Conservation (phyloP, 805 yeast genomes). For the Nakazawaea siamensis region DNA sequence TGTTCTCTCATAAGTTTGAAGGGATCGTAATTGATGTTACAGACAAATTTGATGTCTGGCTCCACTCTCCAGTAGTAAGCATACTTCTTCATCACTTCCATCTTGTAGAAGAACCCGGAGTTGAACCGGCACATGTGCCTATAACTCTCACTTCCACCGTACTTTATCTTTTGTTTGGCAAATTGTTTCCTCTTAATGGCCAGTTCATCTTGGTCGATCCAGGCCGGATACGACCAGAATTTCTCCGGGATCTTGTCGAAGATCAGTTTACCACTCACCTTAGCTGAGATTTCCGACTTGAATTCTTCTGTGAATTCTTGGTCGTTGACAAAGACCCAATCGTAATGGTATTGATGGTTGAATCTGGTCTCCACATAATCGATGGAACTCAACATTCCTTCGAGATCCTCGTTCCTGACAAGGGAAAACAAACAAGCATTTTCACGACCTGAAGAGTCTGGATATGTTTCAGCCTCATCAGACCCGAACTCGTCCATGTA, state of each 20-base stretch:
- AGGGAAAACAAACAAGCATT: slow-evolving; percentile 53
- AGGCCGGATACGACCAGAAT: slow-evolving; percentile 40
- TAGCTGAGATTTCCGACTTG: slow-evolving; percentile 19
- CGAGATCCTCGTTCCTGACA: slow-evolving; percentile 31
- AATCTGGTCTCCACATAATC: slow-evolving; percentile 27
- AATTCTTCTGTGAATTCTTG: slow-evolving; percentile 33
- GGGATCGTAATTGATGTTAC: slow-evolving; percentile 44
- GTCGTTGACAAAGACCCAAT: slow-evolving; percentile 40
- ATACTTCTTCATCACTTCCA: slow-evolving; percentile 33
- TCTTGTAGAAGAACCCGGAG: slow-evolving; percentile 45
- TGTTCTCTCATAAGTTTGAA: slow-evolving; percentile 40
- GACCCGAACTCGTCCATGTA: too few relatives aligned
- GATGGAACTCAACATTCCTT: slow-evolving; percentile 28
- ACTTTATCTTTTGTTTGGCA: slow-evolving; percentile 29
- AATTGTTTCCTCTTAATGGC: slow-evolving; percentile 18
- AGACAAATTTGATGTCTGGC: slow-evolving; percentile 38
- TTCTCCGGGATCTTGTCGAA: slow-evolving; percentile 35
- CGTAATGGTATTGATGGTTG: slow-evolving; percentile 29
- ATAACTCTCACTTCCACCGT: slow-evolving; percentile 54
- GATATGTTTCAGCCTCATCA: too few relatives aligned
- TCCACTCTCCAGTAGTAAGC: slow-evolving; percentile 56
- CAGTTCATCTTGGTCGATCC: slow-evolving; percentile 29
- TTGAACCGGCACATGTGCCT: slow-evolving; percentile 58
- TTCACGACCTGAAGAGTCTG: too few relatives aligned
- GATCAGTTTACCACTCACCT: slow-evolving; percentile 31